These are phyloP conservation scores for Lagerstroemia fauriei DNA, from an alignment of 441 rosid genomes.

Conservation along the genomic window DNA sequence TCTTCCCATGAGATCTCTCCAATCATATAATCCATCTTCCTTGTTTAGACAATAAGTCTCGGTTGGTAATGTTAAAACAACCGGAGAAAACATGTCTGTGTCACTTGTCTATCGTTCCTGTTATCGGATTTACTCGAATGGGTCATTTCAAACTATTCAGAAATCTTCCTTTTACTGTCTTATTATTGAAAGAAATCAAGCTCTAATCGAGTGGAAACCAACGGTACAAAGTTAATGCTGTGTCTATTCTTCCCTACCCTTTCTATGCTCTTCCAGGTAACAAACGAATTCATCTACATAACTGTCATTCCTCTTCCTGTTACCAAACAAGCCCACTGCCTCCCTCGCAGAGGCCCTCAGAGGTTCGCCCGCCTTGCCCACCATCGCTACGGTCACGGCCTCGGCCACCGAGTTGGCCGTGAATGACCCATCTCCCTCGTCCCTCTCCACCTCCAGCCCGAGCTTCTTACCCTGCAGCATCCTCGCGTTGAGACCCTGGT, in stretches of 20 bases:
- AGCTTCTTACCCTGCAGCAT: slow-evolving; percentile 29
- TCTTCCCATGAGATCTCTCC: not conserved
- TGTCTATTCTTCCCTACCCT: not conserved
- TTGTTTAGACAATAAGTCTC: too few species aligned
- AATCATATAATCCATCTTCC: too few species aligned
- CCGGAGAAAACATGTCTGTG: too few species aligned
- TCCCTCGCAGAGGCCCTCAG: slow-evolving; percentile 32
- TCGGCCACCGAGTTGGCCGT: slow-evolving; percentile 29
- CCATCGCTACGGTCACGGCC: slow-evolving; percentile 33
- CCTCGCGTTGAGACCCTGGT: slow-evolving; percentile 32
- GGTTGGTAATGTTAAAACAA: too few species aligned
- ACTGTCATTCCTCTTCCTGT: not conserved
- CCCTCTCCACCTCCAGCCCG: slow-evolving; percentile 35
- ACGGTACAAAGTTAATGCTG: not conserved
- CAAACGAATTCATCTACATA: slow-evolving; percentile 24
- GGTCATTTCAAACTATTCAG: too few species aligned
- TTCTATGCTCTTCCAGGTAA: not conserved
- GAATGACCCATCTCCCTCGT: slow-evolving; percentile 35
- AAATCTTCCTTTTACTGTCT: too few species aligned
- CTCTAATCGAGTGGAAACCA: too few species aligned
- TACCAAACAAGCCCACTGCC: slow-evolving; percentile 25
- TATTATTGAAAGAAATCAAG: too few species aligned
- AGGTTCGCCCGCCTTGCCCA: slow-evolving; percentile 27
- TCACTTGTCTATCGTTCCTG: too few species aligned
- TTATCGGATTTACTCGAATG: too few species aligned